A percentile compares a stretch with the other conserved stretches of the same genome.
phyloP scores from a whole-genome alignment of 805 yeast genomes.

The Saccharomycopsis sp. region DNA sequence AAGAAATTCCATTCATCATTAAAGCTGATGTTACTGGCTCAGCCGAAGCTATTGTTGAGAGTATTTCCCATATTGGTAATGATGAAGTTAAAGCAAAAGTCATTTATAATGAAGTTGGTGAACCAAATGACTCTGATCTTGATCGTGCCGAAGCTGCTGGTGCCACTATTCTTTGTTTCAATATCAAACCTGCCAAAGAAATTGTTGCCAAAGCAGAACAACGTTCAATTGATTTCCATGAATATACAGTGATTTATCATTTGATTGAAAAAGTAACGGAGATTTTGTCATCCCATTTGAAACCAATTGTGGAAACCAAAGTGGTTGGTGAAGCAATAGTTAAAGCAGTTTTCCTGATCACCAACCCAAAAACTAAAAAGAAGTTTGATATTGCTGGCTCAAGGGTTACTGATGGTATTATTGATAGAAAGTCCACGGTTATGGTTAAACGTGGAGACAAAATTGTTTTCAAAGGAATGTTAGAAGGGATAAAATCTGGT shows the following conservation, averaged over 20 bases:
- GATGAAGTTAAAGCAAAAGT: conserved; percentile 69
- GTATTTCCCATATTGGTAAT: conserved; percentile 75
- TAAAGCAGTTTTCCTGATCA: conserved; percentile 61
- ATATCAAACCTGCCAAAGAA: conserved; percentile 57
- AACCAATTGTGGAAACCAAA: conserved; percentile 58
- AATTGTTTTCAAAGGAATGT: conserved; percentile 42
- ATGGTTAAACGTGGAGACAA: conserved; percentile 44
- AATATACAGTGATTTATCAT: conserved; percentile 76
- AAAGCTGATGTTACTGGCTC: conserved; percentile 94
- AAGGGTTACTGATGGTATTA: conserved; percentile 57
- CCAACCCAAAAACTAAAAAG: conserved; percentile 38
- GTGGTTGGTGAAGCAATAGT: conserved; percentile 58
- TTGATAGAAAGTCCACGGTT: conserved; percentile 48
- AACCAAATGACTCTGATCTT: conserved; percentile 56
- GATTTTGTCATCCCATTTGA: conserved; percentile 46
- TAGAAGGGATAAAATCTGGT: conserved; percentile 68
- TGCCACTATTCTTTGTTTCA: conserved; percentile 73
- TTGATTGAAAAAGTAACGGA: conserved; percentile 75
- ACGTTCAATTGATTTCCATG: conserved; percentile 45
- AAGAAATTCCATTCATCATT: conserved; percentile 49
- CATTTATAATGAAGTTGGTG: conserved; percentile 68
- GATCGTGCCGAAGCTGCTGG: conserved; percentile 58
- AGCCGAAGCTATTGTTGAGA: conserved; percentile 82
- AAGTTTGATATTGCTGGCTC: conserved; percentile 76
- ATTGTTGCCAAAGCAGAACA: conserved; percentile 47